Percentiles rank a stretch among this genome's conserved stretches.
These are phyloP conservation scores for Cercospora brassicicola DNA, from an alignment of 2,329 filamentous ascomycete genomes.

Conservation along the genomic window DNA sequence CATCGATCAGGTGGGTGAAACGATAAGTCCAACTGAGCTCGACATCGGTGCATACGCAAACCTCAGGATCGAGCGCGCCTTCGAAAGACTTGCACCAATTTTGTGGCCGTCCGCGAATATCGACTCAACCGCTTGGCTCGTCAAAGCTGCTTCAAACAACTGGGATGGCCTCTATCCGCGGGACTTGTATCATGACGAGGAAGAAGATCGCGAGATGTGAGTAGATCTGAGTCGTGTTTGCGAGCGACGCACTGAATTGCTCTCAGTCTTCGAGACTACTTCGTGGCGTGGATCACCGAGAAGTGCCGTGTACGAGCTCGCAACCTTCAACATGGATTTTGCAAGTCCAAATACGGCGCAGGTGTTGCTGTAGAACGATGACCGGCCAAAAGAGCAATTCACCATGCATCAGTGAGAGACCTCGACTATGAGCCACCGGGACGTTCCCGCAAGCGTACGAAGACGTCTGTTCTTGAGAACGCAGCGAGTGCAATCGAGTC, in stretches of 20 bases:
- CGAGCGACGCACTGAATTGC: neutral
- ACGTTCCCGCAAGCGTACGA: neutral
- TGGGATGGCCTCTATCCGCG: constrained; percentile 1
- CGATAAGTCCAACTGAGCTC: neutral
- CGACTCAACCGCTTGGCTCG: constrained; percentile 7
- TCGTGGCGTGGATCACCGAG: neutral
- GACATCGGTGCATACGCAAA: neutral
- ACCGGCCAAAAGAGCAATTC: neutral
- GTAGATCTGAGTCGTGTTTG: neutral
- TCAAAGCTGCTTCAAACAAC: neutral
- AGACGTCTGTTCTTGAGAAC: neutral
- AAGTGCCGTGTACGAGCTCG: neutral
- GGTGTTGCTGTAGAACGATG: neutral
- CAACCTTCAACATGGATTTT: neutral
- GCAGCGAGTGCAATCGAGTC: neutral
- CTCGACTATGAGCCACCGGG: neutral
- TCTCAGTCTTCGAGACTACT: neutral
- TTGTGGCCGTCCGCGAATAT: neutral
- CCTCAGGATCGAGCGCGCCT: neutral
- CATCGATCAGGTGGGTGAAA: neutral
- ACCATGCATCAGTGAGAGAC: neutral
- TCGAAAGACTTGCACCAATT: neutral
- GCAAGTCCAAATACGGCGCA: neutral
- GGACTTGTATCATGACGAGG: neutral
- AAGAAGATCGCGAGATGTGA: neutral